These are phyloP conservation scores for Gaeumannomyces tritici DNA, from an alignment of 2,329 filamentous ascomycete species.

Conservation along the genomic window DNA sequence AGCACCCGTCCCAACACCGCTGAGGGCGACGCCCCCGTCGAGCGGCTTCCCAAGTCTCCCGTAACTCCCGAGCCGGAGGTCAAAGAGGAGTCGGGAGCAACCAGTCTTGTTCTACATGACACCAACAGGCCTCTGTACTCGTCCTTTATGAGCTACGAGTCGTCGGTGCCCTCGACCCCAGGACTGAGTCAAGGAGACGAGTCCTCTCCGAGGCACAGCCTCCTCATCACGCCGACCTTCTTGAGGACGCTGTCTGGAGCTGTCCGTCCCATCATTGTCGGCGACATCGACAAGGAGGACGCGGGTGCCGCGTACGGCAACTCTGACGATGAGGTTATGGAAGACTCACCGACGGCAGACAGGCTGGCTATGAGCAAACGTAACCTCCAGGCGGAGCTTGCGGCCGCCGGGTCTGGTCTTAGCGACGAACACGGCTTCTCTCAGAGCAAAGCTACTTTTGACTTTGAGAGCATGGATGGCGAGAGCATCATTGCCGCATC, in stretches of 20 bases:
- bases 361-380: background rate
- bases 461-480: background rate
- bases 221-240: conserved; percentile 16
- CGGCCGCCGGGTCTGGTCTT: background rate
- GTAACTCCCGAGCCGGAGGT: background rate
- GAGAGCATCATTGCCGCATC: background rate
- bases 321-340: background rate
- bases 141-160: background rate
- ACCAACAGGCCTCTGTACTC: background rate
- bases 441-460: background rate
- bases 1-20: background rate
- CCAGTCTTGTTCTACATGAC: background rate
- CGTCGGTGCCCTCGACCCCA: conserved; percentile 17
- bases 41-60: background rate
- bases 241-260: background rate
- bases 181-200: conserved; percentile 18
- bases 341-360: background rate
- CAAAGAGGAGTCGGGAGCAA: background rate
- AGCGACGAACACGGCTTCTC: background rate
- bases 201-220: conserved; percentile 18
- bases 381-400: background rate
- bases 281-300: background rate
- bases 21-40: background rate
- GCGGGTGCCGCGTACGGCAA: background rate
- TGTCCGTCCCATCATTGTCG: background rate